Percentiles rank a stretch among this genome's conserved stretches.
These are phyloP conservation scores for Dillenia suffruticosa DNA, from an alignment of 164 flowering plant species.

Conservation along the genomic window DNA sequence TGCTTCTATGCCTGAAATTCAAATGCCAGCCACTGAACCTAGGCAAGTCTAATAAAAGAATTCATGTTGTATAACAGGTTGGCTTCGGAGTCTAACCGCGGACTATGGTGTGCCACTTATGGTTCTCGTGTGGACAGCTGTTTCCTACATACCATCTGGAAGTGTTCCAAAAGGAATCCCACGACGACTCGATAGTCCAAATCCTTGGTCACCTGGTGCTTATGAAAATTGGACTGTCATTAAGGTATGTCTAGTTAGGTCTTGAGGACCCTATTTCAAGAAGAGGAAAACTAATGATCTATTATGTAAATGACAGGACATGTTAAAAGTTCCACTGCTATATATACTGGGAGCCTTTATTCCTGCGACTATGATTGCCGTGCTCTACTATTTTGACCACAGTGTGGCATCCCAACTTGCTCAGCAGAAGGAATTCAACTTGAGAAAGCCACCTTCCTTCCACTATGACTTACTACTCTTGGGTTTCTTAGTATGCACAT, in stretches of 20 bases:
- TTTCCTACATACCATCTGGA: slow-evolving; percentile 76
- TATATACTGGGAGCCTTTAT: slow-evolving; percentile 94
- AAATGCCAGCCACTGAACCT: too few relatives aligned
- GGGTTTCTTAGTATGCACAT: slow-evolving; percentile 73
- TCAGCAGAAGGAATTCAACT: slow-evolving; percentile 95
- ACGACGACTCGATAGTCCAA: slow-evolving; percentile 89
- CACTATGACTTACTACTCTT: slow-evolving; percentile 93
- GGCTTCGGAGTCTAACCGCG: slow-evolving; percentile 84
- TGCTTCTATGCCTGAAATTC: too few relatives aligned
- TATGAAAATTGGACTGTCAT: slow-evolving; percentile 94
- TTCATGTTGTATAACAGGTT: slow-evolving; percentile 41
- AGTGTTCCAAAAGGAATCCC: slow-evolving; percentile 89
- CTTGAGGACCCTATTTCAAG: not conserved
- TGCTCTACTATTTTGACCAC: slow-evolving; percentile 96
- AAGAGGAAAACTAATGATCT: not conserved
- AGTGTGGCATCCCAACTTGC: slow-evolving; percentile 99
- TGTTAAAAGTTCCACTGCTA: slow-evolving; percentile 82
- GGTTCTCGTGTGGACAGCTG: slow-evolving; percentile 92
- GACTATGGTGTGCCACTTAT: slow-evolving; percentile 98
- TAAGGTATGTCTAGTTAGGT: slow-evolving; percentile 44
- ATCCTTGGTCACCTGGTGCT: slow-evolving; percentile 99
- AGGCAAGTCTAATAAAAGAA: too few relatives aligned
- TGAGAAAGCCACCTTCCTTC: slow-evolving; percentile 91
- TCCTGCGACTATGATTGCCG: slow-evolving; percentile 99
- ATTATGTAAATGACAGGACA: slow-evolving; percentile 55